Conservation (phyloP, 225 moss, liverwort and hornwort species). For the Polytrichum formosum region DNA sequence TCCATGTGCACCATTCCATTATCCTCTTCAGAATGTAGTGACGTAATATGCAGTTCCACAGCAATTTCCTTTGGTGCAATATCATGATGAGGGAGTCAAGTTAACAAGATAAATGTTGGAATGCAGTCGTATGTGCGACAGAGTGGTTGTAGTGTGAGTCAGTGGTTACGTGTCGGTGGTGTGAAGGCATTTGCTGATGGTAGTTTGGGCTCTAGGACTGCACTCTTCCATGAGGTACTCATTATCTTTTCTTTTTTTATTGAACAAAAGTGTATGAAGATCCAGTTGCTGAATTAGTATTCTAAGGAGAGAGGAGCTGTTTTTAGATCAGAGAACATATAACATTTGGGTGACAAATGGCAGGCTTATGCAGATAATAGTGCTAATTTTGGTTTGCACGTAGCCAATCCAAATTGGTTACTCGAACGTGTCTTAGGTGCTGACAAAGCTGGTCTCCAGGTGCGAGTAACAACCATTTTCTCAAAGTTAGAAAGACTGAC, state of each 20-base stretch:
- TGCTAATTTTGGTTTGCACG: conserved; percentile 49
- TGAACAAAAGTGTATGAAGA: too few species aligned
- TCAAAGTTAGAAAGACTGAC: not conserved
- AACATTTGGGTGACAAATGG: conserved; percentile 4
- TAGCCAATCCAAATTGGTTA: conserved; percentile 75
- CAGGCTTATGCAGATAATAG: conserved; percentile 81
- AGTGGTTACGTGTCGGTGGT: conserved; percentile 79
- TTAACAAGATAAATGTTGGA: conserved; percentile 1
- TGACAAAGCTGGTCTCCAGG: conserved; percentile 87
- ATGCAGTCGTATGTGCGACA: conserved; percentile 68
- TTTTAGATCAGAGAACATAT: not conserved
- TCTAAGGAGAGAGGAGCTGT: not conserved
- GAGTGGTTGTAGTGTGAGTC: conserved; percentile 58
- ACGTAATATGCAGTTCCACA: too few species aligned
- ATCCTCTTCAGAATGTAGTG: too few species aligned
- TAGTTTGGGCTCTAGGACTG: conserved; percentile 71
- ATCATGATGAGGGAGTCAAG: too few species aligned
- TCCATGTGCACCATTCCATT: too few species aligned
- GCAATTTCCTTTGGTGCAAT: too few species aligned
- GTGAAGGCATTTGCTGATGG: conserved; percentile 94
- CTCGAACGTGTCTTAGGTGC: conserved; percentile 56
- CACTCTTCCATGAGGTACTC: conserved; percentile 75
- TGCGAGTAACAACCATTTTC: conserved; percentile 8
- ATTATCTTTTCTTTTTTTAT: not conserved
- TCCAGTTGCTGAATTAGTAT: too few species aligned